Percentiles rank a stretch among this genome's conserved stretches.
These are phyloP conservation scores for Fusarium caatingaense DNA, from an alignment of 2,329 filamentous ascomycete genomes.

Conservation along the genomic window DNA sequence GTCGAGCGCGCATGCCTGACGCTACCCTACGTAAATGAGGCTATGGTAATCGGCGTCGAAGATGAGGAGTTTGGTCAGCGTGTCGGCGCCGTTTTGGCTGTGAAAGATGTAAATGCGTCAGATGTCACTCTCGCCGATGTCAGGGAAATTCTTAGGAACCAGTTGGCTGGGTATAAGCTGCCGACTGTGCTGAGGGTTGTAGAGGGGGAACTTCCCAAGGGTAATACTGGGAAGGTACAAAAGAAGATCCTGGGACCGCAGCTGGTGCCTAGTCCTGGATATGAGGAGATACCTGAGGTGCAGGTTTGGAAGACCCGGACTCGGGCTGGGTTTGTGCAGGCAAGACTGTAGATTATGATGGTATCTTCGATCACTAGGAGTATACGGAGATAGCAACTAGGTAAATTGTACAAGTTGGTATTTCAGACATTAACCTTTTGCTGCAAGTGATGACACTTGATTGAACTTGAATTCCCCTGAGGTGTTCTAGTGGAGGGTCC, in stretches of 20 bases:
- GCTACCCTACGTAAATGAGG: neutral
- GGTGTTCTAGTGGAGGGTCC: too few species aligned
- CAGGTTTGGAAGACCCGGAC: neutral
- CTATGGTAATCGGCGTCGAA: neutral
- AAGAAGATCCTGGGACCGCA: neutral
- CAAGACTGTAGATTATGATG: neutral
- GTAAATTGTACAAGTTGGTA: too few species aligned
- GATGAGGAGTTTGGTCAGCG: constrained; percentile 1
- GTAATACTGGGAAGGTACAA: neutral
- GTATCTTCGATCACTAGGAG: neutral
- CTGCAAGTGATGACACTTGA: too few species aligned
- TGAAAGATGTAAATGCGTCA: neutral
- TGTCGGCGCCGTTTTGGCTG: neutral
- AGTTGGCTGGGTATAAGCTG: neutral
- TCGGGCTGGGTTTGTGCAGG: neutral
- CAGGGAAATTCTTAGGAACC: neutral
- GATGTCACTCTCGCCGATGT: neutral
- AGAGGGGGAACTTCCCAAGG: neutral
- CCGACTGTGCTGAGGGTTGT: neutral
- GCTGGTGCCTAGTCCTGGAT: neutral
- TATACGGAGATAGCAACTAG: neutral
- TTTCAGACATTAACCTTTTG: too few species aligned
- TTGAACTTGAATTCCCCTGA: too few species aligned
- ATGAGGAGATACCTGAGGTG: neutral
- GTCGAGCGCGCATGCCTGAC: neutral